Evolutionary conservation across 371 early-diverging fungal species (phyloP), one percentile per base, ranked within the genome.

Genomic region (Nosema bombycis): DNA sequence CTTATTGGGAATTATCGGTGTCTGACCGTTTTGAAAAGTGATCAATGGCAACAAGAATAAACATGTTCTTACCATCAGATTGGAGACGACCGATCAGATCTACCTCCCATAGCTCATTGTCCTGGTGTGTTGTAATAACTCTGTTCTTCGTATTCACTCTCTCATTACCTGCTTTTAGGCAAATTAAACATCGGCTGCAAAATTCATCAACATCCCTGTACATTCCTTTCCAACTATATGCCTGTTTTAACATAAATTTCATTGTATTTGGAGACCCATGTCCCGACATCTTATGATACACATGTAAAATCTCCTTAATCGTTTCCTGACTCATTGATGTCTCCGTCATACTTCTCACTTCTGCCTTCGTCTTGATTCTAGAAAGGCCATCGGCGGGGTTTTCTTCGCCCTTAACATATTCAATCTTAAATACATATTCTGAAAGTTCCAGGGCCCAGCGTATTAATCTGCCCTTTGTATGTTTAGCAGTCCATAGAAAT

Each of bases 41-140:
- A 54, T 89, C 89, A 32, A 86, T 82, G 1, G 86, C 87, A 0
- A 84, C 79, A 0, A 88, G 29, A 6, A 89, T 85, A 80, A 80
- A 87, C 0, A 36, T 78, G 70, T 87, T 87, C 0, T 80, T 81
- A 0, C 55, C 1, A 10, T 61, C 23, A 0, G 83, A 80, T 6
- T 38, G 82, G 82, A 15, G 85, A 73, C 0, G 73, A 81, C n/a
- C 86, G 86, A 37, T 88, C 76, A 34, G 82, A 83, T 28, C 88
- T 86, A 0, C 86, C 56, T 0, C 78, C 84, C 83, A 12, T n/a
- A n/a, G n/a, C n/a, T n/a, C n/a, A n/a, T n/a, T n/a, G n/a, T n/a
- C n/a, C n/a, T n/a, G n/a, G n/a, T n/a, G n/a, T n/a, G n/a, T n/a
- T n/a, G n/a, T n/a, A n/a, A n/a, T n/a, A n/a, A n/a, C n/a, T n/a